These are phyloP conservation scores for Trametes polyzona DNA, from an alignment of 1,284 basidiomycete species.

Conservation along the genomic window DNA sequence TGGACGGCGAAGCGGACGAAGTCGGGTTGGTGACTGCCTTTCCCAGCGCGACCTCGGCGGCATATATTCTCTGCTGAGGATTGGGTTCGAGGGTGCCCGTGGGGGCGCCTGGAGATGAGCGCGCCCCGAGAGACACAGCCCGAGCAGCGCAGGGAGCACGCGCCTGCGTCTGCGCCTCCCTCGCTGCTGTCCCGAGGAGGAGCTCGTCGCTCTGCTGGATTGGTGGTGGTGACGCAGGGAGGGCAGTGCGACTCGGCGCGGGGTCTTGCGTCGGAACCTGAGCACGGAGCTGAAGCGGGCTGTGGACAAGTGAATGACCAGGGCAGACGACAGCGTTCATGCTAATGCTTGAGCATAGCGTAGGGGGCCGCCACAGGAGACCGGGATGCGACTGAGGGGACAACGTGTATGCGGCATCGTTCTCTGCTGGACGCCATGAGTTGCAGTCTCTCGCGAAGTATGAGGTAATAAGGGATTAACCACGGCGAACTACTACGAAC, in stretches of 20 bases:
- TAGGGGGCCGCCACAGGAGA: conserved; percentile 15
- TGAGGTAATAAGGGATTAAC: conserved; percentile 17
- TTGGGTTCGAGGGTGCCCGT: conserved; percentile 13
- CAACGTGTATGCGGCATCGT: conserved; percentile 19
- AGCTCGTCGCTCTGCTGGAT: conserved; percentile 1
- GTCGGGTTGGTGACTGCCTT: conserved; percentile 1
- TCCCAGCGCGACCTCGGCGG: not conserved
- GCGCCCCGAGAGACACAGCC: conserved; percentile 2
- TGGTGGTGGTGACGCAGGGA: not conserved
- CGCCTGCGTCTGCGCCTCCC: conserved; percentile 3
- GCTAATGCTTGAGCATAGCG: conserved; percentile 8
- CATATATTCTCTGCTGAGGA: conserved; percentile 15
- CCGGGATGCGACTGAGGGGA: conserved; percentile 7
- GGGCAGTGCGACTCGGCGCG: not conserved
- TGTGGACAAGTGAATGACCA: not conserved
- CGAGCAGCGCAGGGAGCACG: not conserved
- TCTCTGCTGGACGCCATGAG: conserved; percentile 22
- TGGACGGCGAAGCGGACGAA: not conserved
- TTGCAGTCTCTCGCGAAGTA: conserved; percentile 1
- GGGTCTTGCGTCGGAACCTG: too few relatives aligned
- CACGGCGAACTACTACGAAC: not conserved
- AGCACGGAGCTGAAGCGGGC: not conserved
- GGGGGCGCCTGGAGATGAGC: not conserved
- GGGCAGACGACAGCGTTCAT: conserved; percentile 7
- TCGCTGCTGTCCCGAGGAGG: not conserved